Evolutionary conservation across 2,329 filamentous ascomycete species (phyloP).

Genomic region (Neurospora sp.): DNA sequence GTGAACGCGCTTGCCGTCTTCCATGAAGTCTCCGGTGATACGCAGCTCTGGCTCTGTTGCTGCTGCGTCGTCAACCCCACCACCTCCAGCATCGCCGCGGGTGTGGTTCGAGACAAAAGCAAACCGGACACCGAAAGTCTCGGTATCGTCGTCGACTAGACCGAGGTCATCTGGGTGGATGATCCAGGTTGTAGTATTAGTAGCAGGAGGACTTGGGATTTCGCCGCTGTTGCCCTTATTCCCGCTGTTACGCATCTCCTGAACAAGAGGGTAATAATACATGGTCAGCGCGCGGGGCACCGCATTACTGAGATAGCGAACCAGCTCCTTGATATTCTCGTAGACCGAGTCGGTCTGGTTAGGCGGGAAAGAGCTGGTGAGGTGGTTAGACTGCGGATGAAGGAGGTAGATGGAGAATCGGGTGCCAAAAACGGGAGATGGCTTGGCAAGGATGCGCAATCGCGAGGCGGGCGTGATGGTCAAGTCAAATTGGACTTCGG

Average conservation of each 20-base stretch:
- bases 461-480: conserved; percentile 33
- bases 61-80: not conserved
- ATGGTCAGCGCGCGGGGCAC: conserved; percentile 14
- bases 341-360: conserved; percentile 6
- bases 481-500: conserved; percentile 33
- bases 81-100: not conserved
- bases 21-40: conserved; percentile 4
- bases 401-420: conserved; percentile 13
- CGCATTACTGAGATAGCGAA: conserved; percentile 12
- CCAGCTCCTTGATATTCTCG: conserved; percentile 6
- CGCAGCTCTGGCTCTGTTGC: conserved; percentile 4
- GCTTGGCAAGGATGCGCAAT: conserved; percentile 34
- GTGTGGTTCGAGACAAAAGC: conserved; percentile 1
- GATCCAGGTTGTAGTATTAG: conserved; percentile 7
- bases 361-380: conserved; percentile 9
- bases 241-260: not conserved
- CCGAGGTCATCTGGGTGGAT: conserved; percentile 6
- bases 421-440: conserved; percentile 21
- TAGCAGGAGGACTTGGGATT: not conserved
- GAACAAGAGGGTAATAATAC: conserved; percentile 1
- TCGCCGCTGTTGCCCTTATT: not conserved
- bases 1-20: conserved; percentile 1
- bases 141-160: conserved; percentile 12
- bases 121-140: conserved; percentile 12
- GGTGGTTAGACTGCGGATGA: conserved; percentile 7